Base-by-base conservation (phyloP, 805 yeast genomes). In the Ogataea trehalophila region DNA sequence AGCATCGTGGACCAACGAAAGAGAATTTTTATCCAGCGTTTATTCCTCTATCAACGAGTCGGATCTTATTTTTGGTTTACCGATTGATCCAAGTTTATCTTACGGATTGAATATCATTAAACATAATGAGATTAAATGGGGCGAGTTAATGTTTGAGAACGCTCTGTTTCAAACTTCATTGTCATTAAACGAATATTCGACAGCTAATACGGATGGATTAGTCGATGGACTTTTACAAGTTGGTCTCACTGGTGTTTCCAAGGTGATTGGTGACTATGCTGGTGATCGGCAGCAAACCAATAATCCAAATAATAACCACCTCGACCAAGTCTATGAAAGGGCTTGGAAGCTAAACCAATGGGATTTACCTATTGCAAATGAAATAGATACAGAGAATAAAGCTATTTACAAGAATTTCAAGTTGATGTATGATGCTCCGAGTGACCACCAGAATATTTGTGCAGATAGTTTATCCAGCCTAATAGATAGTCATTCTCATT, bases 311-410 rank as follows among this genome's bases (percentile, higher is more conserved):
- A 41, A 37, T 8, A 18, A 16, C 2, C n/a, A 23, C 8, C 44
- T 51, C 2, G 60, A 58, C 20, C 61, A 62, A 22, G 48, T 65
- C 1, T 85, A 75, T 59, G 80, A 77, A 48, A 82, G 89, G 79
- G 77, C 82, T 1, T 84, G 96, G 89, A 85, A 85, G 58, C 64
- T 91, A 37, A 77, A 75, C 39, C 77, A 79, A 43, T 91, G 97
- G 97, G 85, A 84, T 45, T 50, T 86, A 1, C 87, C 95, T 0
- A 51, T 60, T 0, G 72, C 82, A 1, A 60, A 58, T 2, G 53
- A 49, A 0, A 60, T 75, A 0, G 43, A 45, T 0, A 62, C 69
- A 1, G 76, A 72, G 37, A 71, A 77, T 40, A 76, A 75, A 39
- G 66, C 71, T 2, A 63, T 83, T 2, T 88, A 84, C 58, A 68